These are phyloP conservation scores for Kodamaea fungicola DNA, from an alignment of 1,139 yeast species.

Conservation along the genomic window DNA sequence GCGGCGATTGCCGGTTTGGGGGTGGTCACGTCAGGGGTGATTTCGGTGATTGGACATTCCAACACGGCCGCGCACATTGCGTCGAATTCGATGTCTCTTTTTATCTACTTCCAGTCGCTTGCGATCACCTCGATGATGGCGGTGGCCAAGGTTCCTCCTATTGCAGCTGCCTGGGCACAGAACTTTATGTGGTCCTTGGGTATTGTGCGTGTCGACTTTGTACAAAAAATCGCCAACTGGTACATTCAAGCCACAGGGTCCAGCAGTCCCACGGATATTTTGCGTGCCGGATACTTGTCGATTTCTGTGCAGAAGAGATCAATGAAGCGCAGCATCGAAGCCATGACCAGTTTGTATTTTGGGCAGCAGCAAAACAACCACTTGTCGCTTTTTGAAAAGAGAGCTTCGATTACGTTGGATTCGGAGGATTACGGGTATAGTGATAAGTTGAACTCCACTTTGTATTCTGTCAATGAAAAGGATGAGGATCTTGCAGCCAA, in stretches of 20 bases:
- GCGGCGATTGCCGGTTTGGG: slow-evolving; percentile 91
- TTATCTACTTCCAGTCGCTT: slow-evolving; percentile 88
- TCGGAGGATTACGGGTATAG: slow-evolving; percentile 44
- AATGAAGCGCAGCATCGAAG: slow-evolving; percentile 24
- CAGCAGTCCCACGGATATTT: slow-evolving; percentile 62
- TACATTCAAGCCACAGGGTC: slow-evolving; percentile 98
- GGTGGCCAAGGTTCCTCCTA: slow-evolving; percentile 88
- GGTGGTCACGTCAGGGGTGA: slow-evolving; percentile 78
- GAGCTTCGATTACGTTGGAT: slow-evolving; percentile 32
- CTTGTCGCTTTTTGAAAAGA: slow-evolving; percentile 19
- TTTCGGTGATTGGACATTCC: slow-evolving; percentile 85
- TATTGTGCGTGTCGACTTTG: slow-evolving; percentile 71
- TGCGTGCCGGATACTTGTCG: slow-evolving; percentile 55
- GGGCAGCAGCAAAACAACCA: slow-evolving; percentile 17
- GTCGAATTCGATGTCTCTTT: slow-evolving; percentile 87
- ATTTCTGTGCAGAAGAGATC: slow-evolving; percentile 71
- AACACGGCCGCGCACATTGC: slow-evolving; percentile 97
- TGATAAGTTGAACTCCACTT: slow-evolving; percentile 45
- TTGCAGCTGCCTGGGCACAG: slow-evolving; percentile 98
- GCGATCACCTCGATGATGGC: slow-evolving; percentile 97
- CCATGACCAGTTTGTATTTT: slow-evolving; percentile 16
- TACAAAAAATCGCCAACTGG: slow-evolving; percentile 89
- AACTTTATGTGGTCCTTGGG: slow-evolving; percentile 98
- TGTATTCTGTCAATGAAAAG: slow-evolving; percentile 74
- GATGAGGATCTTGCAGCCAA: slow-evolving; percentile 52